Evolutionary conservation across 176 grass and related monocot genomes (phyloP), one percentile per base, ranked within the genome.

Genomic region (Eragrostis nindensis): DNA sequence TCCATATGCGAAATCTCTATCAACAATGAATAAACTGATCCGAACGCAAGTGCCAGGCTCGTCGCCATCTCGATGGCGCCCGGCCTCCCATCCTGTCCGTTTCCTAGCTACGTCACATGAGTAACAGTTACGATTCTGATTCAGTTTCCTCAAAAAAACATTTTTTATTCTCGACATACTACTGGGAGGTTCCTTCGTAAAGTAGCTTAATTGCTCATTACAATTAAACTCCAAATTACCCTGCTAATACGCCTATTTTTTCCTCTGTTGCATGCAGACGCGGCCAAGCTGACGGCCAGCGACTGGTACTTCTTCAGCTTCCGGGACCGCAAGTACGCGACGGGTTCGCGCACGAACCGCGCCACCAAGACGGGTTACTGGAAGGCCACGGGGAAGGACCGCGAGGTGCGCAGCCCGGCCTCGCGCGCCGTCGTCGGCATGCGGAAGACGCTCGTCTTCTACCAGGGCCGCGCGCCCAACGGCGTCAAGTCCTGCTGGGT

Each of bases 231-330:
- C n/a, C n/a, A 8, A 17, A 14, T 65, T 25, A 43, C 32, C 5
- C 41, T 71, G 36, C 27, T 82, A 12, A 76, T 38, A 62, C 40
- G 65, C 38, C n/a, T 60, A n/a, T 14, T 15, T 3, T 2, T 59
- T 5, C 15, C 50, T 45, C 32, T 25, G 24, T n/a, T n/a, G n/a
- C n/a, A n/a, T 9, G 43, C 78, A 97, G 94, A 97, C 13, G 79
- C 89, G 38, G 89, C 94, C 0, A 97, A 92, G 73, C 75, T 97
- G 61, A 92, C 86, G 19, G 91, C 85, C 14, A 93, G 79, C 36
- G 94, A 97, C 70, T 97, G 94, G 94, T 97, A 97, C 67, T 97
- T 97, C 91, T 97, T 97, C 87, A 97, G 89, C 89, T 92, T 94
- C 85, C 72, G 94, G 50, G 94, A 97, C 71, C 89, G 94, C 8